Base-by-base conservation (phyloP, 2,329 filamentous ascomycete species). In the Arthrobotrys pseudoclavata region DNA sequence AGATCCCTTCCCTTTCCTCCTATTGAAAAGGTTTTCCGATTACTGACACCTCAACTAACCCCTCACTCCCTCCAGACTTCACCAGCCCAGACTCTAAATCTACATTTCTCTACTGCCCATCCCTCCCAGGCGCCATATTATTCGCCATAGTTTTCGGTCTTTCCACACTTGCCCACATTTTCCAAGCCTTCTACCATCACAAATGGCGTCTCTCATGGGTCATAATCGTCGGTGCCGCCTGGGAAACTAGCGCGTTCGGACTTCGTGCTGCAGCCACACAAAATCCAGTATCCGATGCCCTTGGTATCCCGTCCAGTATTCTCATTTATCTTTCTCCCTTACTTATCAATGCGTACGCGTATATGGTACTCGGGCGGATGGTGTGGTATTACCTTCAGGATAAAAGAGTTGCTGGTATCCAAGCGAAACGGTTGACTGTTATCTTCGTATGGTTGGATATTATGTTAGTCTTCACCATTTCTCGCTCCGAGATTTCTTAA, bases 361-460 rank as follows among this genome's bases (percentile, higher is more conserved):
- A 83, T 67, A 83, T 83, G 82, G 80, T 83, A 5, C 60, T 83
- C 9, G 82, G 82, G 4, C 67, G 83, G 6, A 83, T 83, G 81
- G 81, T 83, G 1, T 82, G 81, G 66, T 83, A 82, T 76, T 83
- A 82, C 63, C 20, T 85, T 24, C 84, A 85, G 0, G 82, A 83
- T 9, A 83, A 80, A 81, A 82, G 81, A 79, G 81, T 85, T 2
- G 81, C 79, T 67, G 62, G 80, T 1, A 79, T 85, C 40, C 78
- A 79, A n/a, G 83, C 83, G 0, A 79, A 82, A 26, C 82, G 82
- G 18, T 83, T 87, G 71, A 85, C 85, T 13, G 83, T 84, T 48
- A 80, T 85, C 42, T 87, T 88, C 60, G 85, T 87, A 7, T 84
- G 84, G 82, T 82, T 86, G 37, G 86, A 87, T 78, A 79, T 87